Conservation (phyloP, 805 yeast genomes). For the Nematodospora valgi region DNA sequence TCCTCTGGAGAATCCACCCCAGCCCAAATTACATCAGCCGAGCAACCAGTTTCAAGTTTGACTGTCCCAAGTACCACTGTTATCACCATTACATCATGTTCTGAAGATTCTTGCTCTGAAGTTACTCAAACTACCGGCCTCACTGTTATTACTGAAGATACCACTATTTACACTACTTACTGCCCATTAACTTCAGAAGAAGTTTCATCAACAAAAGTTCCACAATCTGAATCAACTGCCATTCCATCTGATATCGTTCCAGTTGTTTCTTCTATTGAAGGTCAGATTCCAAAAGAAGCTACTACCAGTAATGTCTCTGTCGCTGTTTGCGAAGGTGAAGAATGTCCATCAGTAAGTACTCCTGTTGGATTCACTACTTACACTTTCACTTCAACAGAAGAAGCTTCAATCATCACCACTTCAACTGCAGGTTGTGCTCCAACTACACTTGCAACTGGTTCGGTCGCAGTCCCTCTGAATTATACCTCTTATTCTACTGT, state of each 20-base stretch:
- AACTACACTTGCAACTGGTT: neutral
- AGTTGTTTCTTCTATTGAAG: neutral
- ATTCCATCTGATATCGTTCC: neutral
- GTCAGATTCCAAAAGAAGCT: too few relatives aligned
- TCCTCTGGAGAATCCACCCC: conserved; percentile 1
- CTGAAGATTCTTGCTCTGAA: conserved; percentile 25
- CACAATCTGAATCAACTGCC: conserved; percentile 1
- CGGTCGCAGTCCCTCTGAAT: too few relatives aligned
- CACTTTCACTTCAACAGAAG: neutral
- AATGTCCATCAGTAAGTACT: neutral
- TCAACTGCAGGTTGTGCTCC: too few relatives aligned
- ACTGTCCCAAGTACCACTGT: conserved; percentile 21
- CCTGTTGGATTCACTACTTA: too few relatives aligned
- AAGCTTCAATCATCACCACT: neutral
- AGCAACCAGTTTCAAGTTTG: conserved; percentile 6
- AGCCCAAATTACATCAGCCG: neutral
- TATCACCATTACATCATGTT: conserved; percentile 34
- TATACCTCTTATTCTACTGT: too few relatives aligned
- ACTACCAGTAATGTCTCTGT: too few relatives aligned
- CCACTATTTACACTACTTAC: conserved; percentile 35
- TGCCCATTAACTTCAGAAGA: conserved; percentile 28
- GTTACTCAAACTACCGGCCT: conserved; percentile 28
- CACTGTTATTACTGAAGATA: conserved; percentile 22
- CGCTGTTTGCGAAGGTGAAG: too few relatives aligned
- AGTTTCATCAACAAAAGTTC: neutral